Percentiles rank a stretch among this genome's conserved stretches.
Evolutionary conservation across 176 grass and related monocot genomes (phyloP).

Genomic region (Triticum urartu): DNA sequence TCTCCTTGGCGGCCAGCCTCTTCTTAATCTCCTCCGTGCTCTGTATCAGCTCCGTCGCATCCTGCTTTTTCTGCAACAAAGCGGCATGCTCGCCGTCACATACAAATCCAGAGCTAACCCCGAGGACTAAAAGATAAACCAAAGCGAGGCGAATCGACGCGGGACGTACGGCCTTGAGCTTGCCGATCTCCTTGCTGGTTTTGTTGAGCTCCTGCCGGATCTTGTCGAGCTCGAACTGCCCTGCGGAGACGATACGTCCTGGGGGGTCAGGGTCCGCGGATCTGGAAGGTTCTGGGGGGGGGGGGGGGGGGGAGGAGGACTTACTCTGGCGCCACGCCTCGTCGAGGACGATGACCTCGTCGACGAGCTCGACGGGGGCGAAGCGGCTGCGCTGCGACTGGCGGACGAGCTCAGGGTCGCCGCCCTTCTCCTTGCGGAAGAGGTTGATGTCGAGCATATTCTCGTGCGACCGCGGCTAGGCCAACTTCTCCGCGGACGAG

Average conservation of each 20-base stretch:
- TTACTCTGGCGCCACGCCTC: constrained; percentile 85
- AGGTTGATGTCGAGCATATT: constrained; percentile 88
- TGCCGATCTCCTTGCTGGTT: constrained; percentile 85
- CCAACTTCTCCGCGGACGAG: neutral
- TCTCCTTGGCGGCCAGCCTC: constrained; percentile 68
- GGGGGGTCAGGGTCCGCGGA: neutral
- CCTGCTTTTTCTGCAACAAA: constrained; percentile 50
- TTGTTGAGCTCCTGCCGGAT: constrained; percentile 80
- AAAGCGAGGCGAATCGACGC: neutral
- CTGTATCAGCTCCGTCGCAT: constrained; percentile 67
- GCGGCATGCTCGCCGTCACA: neutral
- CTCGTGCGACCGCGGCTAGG: neutral
- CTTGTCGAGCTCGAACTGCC: constrained; percentile 81
- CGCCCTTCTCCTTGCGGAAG: constrained; percentile 83
- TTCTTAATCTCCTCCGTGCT: constrained; percentile 83
- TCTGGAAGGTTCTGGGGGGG: neutral
- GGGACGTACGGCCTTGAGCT: constrained; percentile 65
- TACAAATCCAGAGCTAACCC: neutral
- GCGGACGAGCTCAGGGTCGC: constrained; percentile 69
- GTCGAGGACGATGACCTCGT: constrained; percentile 84
- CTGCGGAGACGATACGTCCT: constrained; percentile 18
- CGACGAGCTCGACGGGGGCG: constrained; percentile 66
- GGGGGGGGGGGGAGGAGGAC: neutral
- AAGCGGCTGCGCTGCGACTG: constrained; percentile 78
- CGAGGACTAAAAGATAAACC: neutral